These are phyloP conservation scores for Lyophyllum decastes DNA, from an alignment of 768 basidiomycete genomes.

Conservation along the genomic window DNA sequence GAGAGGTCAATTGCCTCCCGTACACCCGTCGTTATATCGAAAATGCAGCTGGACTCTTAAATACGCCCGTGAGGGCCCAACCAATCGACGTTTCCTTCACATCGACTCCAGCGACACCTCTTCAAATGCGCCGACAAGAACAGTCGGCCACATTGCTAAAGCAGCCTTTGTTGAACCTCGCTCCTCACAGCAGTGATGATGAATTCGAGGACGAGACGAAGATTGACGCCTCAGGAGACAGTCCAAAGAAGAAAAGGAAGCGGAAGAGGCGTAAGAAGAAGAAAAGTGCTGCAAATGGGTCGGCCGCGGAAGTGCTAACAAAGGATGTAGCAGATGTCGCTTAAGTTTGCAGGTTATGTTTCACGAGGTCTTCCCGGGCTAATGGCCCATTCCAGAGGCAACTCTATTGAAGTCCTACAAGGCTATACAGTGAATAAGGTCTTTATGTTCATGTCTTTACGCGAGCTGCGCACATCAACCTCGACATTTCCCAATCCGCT, in stretches of 20 bases:
- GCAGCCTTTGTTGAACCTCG: constrained; percentile 56
- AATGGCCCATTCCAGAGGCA: not conserved
- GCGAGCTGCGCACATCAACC: not conserved
- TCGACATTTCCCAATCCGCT: not conserved
- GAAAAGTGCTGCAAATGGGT: constrained; percentile 16
- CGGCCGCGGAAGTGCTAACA: not conserved
- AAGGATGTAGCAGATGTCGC: not conserved
- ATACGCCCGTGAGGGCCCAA: constrained; percentile 6
- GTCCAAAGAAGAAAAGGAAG: constrained; percentile 60
- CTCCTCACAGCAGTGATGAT: constrained; percentile 37
- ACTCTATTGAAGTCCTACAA: not conserved
- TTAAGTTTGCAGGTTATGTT: not conserved
- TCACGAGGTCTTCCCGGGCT: not conserved
- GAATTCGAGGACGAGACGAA: constrained; percentile 28
- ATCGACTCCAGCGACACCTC: constrained; percentile 7
- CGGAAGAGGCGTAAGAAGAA: constrained; percentile 56
- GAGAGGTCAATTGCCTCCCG: not conserved
- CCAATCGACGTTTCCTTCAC: constrained; percentile 18
- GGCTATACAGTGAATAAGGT: not conserved
- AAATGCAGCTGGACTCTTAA: not conserved
- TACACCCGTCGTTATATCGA: not conserved
- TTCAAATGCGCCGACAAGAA: constrained; percentile 9
- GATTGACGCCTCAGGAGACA: constrained; percentile 14
- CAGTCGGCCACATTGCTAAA: constrained; percentile 29
- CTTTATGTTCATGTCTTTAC: not conserved